Evolutionary conservation across 2,329 filamentous ascomycete species (phyloP), one percentile per base, ranked within the genome.

Genomic region (Orbilia brochopaga): DNA sequence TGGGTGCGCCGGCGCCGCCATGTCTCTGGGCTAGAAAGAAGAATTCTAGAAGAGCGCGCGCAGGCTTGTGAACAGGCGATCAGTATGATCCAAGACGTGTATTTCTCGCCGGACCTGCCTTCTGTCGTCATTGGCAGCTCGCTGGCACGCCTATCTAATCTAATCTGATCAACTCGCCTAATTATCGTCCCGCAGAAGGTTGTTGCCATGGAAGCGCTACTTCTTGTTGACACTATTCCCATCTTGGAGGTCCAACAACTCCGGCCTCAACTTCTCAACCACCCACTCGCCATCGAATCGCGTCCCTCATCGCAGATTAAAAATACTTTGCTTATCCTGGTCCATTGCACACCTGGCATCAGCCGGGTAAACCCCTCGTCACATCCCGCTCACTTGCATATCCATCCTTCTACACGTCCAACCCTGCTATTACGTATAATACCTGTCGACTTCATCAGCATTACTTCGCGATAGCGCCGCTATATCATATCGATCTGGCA

Each of bases 1-100:
- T 23, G 60, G 24, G 42, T 70, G 59, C 59, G 66, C 27, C 27
- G 27, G 59, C 27, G 66, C 59, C 48, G 66, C 66, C 66, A 70
- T 70, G 59, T 62, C 59, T 48, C 54, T 51, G 17, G 57, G n/a
- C n/a, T n/a, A 32, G 27, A 3, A 32, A 32, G 27, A 32, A 8
- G 8, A 32, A 8, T n/a, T 40, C 23, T 44, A 51, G 44, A 40
- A 54, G 15, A 37, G 44, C 44, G 19, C 58, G 35, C 24, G 52
- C n/a, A 57, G 50, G 35, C 64, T 61, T 17, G 17, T 44, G 42
- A 30, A 24, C 17, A 53, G 27, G 53, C 40, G 50, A 23, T 61
- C 46, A 27, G 52, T 58, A 37, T 53, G 15, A 46, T 42, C 23
- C 44, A 62, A 37, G 37, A 42, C 37, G 37, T 17, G 37, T 42